Conservation (phyloP, 352 stramenopile species). For the Thraustotheca clavata region DNA sequence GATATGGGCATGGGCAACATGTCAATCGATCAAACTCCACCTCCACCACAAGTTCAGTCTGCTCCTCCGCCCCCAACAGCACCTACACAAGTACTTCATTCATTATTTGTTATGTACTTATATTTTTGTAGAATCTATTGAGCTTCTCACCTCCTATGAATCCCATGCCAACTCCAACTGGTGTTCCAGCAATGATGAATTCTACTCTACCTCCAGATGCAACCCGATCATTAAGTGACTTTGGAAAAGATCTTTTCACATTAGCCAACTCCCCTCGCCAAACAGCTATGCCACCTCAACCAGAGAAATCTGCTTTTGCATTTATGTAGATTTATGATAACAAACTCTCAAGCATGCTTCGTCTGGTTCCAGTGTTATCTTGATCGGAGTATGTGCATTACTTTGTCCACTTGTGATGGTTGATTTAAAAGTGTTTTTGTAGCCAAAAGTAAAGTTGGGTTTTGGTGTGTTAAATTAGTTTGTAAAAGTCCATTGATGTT, state of each 20-base stretch:
- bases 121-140: conserved; percentile 10
- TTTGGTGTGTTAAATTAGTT: too few species aligned
- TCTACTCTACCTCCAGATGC: conserved; percentile 26
- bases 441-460: too few species aligned
- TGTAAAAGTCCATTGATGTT: too few species aligned
- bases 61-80: not conserved
- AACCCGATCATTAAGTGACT: conserved; percentile 59
- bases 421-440: too few species aligned
- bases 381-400: too few species aligned
- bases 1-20: conserved; percentile 46
- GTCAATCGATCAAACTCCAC: conserved; percentile 17
- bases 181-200: not conserved
- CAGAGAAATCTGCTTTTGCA: conserved; percentile 73
- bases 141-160: conserved; percentile 8
- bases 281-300: conserved; percentile 2
- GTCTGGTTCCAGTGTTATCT: too few species aligned
- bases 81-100: not conserved
- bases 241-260: conserved; percentile 80
- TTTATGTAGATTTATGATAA: conserved; percentile 68
- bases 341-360: too few species aligned
- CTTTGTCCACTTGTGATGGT: too few species aligned
- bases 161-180: not conserved
- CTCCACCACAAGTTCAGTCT: not conserved
- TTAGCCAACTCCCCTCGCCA: conserved; percentile 71
- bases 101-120: not conserved